These are phyloP conservation scores for Entophlyctis helioformis DNA, from an alignment of 192 early-diverging fungal genomes.

Conservation along the genomic window DNA sequence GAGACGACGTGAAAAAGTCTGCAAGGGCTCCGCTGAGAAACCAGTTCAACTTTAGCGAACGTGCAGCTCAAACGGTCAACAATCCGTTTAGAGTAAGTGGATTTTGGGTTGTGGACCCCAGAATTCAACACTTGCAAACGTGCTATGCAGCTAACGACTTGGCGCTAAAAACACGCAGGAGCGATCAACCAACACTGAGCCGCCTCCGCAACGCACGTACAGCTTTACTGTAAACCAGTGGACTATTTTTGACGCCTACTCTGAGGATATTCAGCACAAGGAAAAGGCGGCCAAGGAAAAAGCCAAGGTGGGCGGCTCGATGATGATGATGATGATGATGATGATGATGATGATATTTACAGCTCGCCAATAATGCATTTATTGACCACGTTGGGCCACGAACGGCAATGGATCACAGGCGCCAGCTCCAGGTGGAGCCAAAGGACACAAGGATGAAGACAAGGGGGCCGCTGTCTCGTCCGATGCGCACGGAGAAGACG, in stretches of 20 bases:
- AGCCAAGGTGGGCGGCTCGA: constrained; percentile 31
- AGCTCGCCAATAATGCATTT: no score
- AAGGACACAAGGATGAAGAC: constrained; percentile 45
- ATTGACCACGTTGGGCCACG: no score
- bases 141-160: not conserved
- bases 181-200: constrained; percentile 47
- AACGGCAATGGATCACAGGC: no score
- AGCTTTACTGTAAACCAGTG: constrained; percentile 47
- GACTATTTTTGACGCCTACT: constrained; percentile 50
- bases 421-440: constrained; percentile 27
- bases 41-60: constrained; percentile 53
- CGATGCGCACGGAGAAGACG: constrained; percentile 41
- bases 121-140: not conserved
- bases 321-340: no score
- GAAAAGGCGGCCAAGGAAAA: constrained; percentile 47
- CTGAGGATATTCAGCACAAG: constrained; percentile 45
- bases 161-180: constrained; percentile 37
- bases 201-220: constrained; percentile 40
- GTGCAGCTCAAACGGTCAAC: constrained; percentile 47
- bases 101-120: no score
- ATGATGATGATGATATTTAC: no score
- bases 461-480: constrained; percentile 28
- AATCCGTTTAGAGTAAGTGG: constrained; percentile 38
- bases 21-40: constrained; percentile 33
- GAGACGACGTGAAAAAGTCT: constrained; percentile 32